phyloP scores from a whole-genome alignment of 768 basidiomycete genomes.

The Boletus rex-veris region DNA sequence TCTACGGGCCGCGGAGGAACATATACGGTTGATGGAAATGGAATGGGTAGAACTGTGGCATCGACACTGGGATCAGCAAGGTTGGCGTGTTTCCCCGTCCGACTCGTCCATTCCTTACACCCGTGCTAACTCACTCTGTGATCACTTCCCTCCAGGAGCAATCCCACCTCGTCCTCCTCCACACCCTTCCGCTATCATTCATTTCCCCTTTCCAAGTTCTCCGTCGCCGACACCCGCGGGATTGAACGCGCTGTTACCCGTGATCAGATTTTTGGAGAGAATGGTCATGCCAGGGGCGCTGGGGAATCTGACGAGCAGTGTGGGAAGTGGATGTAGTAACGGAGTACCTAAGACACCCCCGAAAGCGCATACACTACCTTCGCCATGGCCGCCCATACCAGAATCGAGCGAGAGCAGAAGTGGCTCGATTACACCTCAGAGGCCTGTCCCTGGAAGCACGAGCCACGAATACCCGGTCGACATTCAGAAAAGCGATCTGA shows the following conservation, averaged over 20 bases:
- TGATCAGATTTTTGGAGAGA: slow-evolving; percentile 66
- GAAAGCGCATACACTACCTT: slow-evolving; percentile 9
- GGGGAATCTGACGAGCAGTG: slow-evolving; percentile 13
- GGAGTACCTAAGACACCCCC: slow-evolving; percentile 8
- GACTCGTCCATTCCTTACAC: background rate
- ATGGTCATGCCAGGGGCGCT: slow-evolving; percentile 48
- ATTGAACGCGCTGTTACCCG: slow-evolving; percentile 56
- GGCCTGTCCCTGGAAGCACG: background rate
- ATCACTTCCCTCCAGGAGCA: slow-evolving; percentile 1
- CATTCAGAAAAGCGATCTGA: slow-evolving; percentile 13
- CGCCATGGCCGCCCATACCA: slow-evolving; percentile 19
- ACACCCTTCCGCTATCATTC: slow-evolving; percentile 66
- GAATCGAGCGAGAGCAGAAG: slow-evolving; percentile 16
- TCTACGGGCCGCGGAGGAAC: slow-evolving; percentile 72
- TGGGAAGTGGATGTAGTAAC: background rate
- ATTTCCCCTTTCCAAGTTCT: slow-evolving; percentile 72
- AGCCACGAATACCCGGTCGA: slow-evolving; percentile 18
- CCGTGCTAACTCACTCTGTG: slow-evolving; percentile 7
- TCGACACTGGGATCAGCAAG: slow-evolving; percentile 22
- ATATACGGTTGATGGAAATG: slow-evolving; percentile 60
- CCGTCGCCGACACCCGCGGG: slow-evolving; percentile 52
- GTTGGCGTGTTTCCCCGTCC: background rate
- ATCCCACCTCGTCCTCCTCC: slow-evolving; percentile 66
- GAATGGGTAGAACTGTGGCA: slow-evolving; percentile 54
- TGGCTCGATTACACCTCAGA: slow-evolving; percentile 18